Conservation (phyloP, 179 eudicot species). For the Nepenthes alata region DNA sequence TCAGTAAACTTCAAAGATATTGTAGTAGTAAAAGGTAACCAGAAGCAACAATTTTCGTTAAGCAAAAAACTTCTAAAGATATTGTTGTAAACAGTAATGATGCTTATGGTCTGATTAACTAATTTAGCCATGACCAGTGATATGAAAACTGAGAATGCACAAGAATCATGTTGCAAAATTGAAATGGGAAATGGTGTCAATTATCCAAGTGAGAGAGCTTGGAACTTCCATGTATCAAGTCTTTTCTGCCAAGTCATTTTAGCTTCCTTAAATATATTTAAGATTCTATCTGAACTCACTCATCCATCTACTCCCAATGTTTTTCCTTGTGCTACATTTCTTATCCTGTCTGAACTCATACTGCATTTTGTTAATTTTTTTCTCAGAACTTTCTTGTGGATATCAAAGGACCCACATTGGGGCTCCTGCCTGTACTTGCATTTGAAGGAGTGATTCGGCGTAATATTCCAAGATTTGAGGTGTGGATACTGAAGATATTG, state of each 20-base stretch:
- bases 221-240: neutral
- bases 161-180: too few relatives aligned
- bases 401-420: slow-evolving; percentile 89
- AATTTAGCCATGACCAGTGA: neutral
- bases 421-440: slow-evolving; percentile 78
- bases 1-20: too few relatives aligned
- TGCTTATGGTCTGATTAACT: too few relatives aligned
- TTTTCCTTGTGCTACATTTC: neutral
- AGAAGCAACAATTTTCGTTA: too few relatives aligned
- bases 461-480: slow-evolving; percentile 89
- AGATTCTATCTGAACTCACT: too few relatives aligned
- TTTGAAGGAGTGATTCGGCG: slow-evolving; percentile 97
- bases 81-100: too few relatives aligned
- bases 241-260: neutral
- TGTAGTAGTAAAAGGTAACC: too few relatives aligned
- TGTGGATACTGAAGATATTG: slow-evolving; percentile 9
- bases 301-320: too few relatives aligned
- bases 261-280: too few relatives aligned
- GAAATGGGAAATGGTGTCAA: too few relatives aligned
- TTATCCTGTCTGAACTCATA: neutral
- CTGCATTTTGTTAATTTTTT: neutral
- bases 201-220: too few relatives aligned
- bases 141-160: neutral
- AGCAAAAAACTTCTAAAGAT: too few relatives aligned
- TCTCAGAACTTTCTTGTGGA: slow-evolving; percentile 84